Percentiles rank a stretch among this genome's conserved stretches.
These are phyloP conservation scores for Dendrobium officinale DNA, from an alignment of 106 monocot genomes.

Conservation along the genomic window DNA sequence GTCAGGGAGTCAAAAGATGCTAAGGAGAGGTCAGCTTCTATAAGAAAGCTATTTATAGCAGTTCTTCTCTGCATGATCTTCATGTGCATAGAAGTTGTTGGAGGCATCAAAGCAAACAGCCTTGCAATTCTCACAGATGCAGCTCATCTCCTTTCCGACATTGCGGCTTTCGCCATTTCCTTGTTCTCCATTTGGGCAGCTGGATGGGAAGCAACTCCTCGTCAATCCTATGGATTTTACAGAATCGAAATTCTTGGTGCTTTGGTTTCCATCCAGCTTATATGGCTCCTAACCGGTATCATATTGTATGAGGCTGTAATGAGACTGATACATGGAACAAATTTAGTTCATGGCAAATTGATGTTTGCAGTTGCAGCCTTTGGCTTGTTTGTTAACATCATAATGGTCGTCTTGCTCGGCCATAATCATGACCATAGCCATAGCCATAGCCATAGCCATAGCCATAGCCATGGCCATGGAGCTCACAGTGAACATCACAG, in stretches of 20 bases:
- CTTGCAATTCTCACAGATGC: constrained; percentile 73
- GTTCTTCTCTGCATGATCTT: constrained; percentile 51
- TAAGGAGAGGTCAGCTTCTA: constrained; percentile 38
- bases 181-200: constrained; percentile 68
- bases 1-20: constrained; percentile 26
- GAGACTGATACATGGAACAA: constrained; percentile 31
- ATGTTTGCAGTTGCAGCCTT: constrained; percentile 69
- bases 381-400: constrained; percentile 53
- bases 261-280: constrained; percentile 59
- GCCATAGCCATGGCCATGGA: constrained; percentile 13
- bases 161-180: constrained; percentile 66
- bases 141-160: constrained; percentile 67
- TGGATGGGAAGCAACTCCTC: constrained; percentile 68
- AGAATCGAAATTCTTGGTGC: constrained; percentile 70
- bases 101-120: constrained; percentile 73
- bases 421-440: constrained; percentile 49
- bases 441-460: not conserved
- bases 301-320: constrained; percentile 52
- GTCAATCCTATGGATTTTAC: constrained; percentile 64
- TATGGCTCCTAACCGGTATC: constrained; percentile 63
- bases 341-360: constrained; percentile 46
- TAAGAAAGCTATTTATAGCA: constrained; percentile 48
- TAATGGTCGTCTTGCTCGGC: constrained; percentile 52
- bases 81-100: constrained; percentile 53
- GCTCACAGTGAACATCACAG: constrained; percentile 8